phyloP scores from a whole-genome alignment of 148 eudicot genomes.

The Chenopodium album region DNA sequence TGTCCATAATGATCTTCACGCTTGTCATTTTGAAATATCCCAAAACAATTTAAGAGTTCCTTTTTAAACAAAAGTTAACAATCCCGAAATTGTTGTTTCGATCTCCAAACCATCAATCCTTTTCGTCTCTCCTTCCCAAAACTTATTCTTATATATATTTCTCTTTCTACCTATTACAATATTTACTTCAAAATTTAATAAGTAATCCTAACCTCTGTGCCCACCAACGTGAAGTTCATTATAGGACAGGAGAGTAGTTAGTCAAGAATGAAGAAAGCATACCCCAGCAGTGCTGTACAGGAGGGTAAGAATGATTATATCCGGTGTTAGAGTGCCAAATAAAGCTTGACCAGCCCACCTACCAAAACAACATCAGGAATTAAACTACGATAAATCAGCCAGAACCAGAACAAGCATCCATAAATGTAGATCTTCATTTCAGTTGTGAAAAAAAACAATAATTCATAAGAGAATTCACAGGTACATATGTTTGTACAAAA shows the following conservation, averaged over 20 bases:
- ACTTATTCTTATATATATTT: background rate
- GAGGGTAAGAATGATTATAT: constrained; percentile 80
- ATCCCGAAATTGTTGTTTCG: background rate
- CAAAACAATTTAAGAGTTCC: background rate
- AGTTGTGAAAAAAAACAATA: no score
- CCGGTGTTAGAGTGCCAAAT: constrained; percentile 92
- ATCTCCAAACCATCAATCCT: background rate
- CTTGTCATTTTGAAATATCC: background rate
- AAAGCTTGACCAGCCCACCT: constrained; percentile 99
- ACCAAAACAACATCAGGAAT: constrained; percentile 23
- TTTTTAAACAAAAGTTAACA: background rate
- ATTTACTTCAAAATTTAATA: background rate
- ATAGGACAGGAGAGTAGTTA: background rate
- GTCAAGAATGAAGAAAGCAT: constrained; percentile 25
- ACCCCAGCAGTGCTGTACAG: constrained; percentile 97
- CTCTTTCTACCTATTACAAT: background rate
- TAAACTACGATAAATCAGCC: background rate
- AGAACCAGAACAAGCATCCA: background rate
- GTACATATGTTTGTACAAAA: background rate
- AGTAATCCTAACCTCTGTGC: background rate
- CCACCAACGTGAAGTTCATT: background rate
- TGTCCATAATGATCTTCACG: background rate
- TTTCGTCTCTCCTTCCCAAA: background rate
- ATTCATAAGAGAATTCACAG: background rate
- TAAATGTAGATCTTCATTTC: background rate